Evolutionary conservation across 2,329 filamentous ascomycete species (phyloP).

Genomic region (Aaosphaeria arxii): DNA sequence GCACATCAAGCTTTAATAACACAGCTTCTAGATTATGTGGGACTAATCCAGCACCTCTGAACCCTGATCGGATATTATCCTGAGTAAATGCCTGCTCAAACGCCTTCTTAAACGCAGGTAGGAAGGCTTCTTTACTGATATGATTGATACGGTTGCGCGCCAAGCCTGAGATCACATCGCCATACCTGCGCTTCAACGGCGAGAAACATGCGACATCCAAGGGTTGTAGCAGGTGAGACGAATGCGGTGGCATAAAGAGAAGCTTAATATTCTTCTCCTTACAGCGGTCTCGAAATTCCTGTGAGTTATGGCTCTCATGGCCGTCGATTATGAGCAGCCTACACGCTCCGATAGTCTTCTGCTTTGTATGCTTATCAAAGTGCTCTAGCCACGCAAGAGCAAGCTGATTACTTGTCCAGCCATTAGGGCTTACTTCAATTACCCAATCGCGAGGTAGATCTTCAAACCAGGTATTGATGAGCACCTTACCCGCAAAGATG

Average conservation of each 20-base stretch:
- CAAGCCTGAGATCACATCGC: neutral
- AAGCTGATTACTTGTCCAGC: slow-evolving; percentile 34
- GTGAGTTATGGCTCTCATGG: slow-evolving; percentile 2
- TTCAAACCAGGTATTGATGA: slow-evolving; percentile 6
- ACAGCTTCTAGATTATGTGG: neutral
- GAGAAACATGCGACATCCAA: slow-evolving; percentile 12
- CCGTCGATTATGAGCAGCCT: slow-evolving; percentile 5
- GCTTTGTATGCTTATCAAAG: slow-evolving; percentile 30
- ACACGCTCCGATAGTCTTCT: slow-evolving; percentile 20
- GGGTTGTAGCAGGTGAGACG: slow-evolving; percentile 9
- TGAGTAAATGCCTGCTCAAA: neutral
- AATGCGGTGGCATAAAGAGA: slow-evolving; percentile 4
- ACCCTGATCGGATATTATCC: neutral
- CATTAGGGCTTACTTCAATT: slow-evolving; percentile 26
- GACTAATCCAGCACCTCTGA: neutral
- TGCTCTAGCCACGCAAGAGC: slow-evolving; percentile 34
- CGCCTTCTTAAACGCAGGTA: neutral
- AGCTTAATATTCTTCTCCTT: slow-evolving; percentile 2
- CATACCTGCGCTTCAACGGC: slow-evolving; percentile 11
- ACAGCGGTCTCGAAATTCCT: slow-evolving; percentile 3
- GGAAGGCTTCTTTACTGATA: neutral
- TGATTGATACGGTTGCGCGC: neutral
- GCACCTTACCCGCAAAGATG: slow-evolving; percentile 8
- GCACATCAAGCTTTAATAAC: neutral
- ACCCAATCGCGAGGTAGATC: slow-evolving; percentile 20